A percentile compares a stretch with the other conserved stretches of the same genome.
Conservation (phyloP, 2,329 filamentous ascomycete species). For the Corinectria fuckeliana region DNA sequence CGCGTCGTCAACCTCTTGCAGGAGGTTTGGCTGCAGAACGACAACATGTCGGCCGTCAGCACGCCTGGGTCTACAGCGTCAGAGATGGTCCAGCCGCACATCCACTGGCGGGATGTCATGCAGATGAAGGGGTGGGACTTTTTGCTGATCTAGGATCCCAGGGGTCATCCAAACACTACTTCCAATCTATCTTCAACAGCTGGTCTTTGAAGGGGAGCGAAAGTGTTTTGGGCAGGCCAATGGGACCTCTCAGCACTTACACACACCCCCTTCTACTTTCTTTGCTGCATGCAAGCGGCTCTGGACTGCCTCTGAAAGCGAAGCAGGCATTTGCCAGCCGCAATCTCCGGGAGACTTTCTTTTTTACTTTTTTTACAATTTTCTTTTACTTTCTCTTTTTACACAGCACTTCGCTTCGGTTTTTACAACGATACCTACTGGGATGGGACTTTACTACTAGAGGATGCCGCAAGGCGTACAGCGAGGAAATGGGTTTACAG, state of each 20-base stretch:
- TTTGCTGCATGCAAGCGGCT: slow-evolving; percentile 33
- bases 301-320: slow-evolving; percentile 39
- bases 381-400: slow-evolving; percentile 31
- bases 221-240: slow-evolving; percentile 25
- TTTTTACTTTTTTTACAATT: slow-evolving; percentile 37
- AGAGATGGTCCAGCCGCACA: slow-evolving; percentile 62
- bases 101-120: slow-evolving; percentile 97
- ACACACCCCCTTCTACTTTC: slow-evolving; percentile 30
- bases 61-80: slow-evolving; percentile 45
- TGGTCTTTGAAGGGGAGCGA: slow-evolving; percentile 46
- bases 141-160: slow-evolving; percentile 73
- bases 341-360: slow-evolving; percentile 28
- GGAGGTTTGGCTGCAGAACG: slow-evolving; percentile 86
- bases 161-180: slow-evolving; percentile 14
- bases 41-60: slow-evolving; percentile 51
- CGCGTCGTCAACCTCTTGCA: slow-evolving; percentile 78
- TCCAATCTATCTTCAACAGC: slow-evolving; percentile 41
- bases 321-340: slow-evolving; percentile 47
- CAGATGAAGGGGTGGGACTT: slow-evolving; percentile 90
- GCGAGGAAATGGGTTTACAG: slow-evolving; percentile 31
- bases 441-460: slow-evolving; percentile 43
- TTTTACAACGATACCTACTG: slow-evolving; percentile 44
- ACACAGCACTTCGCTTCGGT: slow-evolving; percentile 32
- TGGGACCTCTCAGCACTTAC: slow-evolving; percentile 19
- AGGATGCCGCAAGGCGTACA: slow-evolving; percentile 51